Evolutionary conservation across 139 green algal genomes (phyloP).

Genomic region (Ettlia oleoabundans): DNA sequence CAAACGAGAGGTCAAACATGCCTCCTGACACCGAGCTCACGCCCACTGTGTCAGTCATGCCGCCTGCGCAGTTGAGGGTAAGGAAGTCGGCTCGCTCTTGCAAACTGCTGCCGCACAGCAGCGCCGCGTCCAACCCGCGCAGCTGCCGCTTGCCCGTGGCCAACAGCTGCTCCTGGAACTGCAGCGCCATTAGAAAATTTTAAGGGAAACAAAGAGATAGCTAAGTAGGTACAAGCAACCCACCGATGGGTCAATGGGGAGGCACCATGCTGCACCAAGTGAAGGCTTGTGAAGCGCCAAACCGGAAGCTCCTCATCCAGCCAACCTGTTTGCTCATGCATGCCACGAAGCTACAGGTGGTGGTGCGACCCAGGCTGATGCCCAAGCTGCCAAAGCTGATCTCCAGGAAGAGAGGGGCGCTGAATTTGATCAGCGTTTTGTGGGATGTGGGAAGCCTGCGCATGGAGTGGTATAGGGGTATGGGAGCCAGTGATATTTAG

Average conservation of each 20-base stretch:
- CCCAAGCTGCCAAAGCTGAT: constrained; percentile 22
- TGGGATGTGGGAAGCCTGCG: constrained; percentile 34
- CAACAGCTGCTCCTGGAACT: constrained; percentile 25
- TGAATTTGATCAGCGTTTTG: constrained; percentile 30
- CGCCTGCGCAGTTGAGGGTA: constrained; percentile 17
- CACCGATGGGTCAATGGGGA: too few species aligned
- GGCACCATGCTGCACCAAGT: too few species aligned
- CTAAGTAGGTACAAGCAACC: too few species aligned
- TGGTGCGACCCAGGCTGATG: constrained; percentile 18
- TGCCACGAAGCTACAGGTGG: constrained; percentile 32
- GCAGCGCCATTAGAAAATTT: background rate
- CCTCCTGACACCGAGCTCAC: background rate
- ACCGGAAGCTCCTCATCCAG: background rate
- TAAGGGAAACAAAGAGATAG: background rate
- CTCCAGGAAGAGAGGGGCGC: constrained; percentile 36
- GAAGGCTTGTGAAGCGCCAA: background rate
- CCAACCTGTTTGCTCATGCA: constrained; percentile 26
- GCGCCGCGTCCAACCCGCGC: constrained; percentile 2
- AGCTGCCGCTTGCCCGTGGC: background rate
- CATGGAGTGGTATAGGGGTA: background rate
- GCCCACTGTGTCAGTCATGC: constrained; percentile 10
- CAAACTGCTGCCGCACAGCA: constrained; percentile 23
- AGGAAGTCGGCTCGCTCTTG: constrained; percentile 25
- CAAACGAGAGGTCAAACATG: constrained; percentile 37
- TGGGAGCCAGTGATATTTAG: background rate